Evolutionary conservation across 2,329 filamentous ascomycete species (phyloP), one percentile per base, ranked within the genome.

Genomic region (Colletotrichum theobromicola): DNA sequence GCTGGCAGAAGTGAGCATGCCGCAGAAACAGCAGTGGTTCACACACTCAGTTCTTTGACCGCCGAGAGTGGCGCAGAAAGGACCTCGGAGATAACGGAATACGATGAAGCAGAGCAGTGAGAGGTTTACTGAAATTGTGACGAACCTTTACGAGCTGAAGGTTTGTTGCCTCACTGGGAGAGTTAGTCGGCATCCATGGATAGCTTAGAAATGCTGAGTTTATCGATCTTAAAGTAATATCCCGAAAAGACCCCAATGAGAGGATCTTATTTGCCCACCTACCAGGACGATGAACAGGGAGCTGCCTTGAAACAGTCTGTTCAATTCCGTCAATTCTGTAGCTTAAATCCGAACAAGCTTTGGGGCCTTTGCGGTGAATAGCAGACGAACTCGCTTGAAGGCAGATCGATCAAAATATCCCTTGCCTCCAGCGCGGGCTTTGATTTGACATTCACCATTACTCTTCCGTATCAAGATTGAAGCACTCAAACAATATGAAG

Each of bases 401-500:
- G n/a, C n/a, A 4, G 6, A 0, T 7, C 42, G 13, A 1, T 50
- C 5, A 21, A 21, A 50, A 13, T 4, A 21, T 50, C 10, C n/a
- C n/a, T 21, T 24, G 0, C 24, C 10, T 4, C 0, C 42, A 50
- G 37, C 18, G 3, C 42, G 42, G 42, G n/a, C 0, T n/a, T 1
- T 4, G 24, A 12, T 2, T 12, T 0, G 0, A 24, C 12, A 4
- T 13, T 6, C 2, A 7, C 42, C 42, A 21, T 10, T n/a, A n/a
- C 0, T 50, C 10, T 4, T 0, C 21, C 21, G 42, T 6, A 4
- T 0, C 1, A 21, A 4, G 4, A 21, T 0, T 13, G 3, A 50
- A 21, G 42, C 3, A 50, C 42, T 13, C 10, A 50, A 50, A 7
- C n/a, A 50, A 7, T 32, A 3, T 32, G 30, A 32, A 10, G 10